Evolutionary conservation across 2,329 filamentous ascomycete species (phyloP).

Genomic region (Fusarium sp.): DNA sequence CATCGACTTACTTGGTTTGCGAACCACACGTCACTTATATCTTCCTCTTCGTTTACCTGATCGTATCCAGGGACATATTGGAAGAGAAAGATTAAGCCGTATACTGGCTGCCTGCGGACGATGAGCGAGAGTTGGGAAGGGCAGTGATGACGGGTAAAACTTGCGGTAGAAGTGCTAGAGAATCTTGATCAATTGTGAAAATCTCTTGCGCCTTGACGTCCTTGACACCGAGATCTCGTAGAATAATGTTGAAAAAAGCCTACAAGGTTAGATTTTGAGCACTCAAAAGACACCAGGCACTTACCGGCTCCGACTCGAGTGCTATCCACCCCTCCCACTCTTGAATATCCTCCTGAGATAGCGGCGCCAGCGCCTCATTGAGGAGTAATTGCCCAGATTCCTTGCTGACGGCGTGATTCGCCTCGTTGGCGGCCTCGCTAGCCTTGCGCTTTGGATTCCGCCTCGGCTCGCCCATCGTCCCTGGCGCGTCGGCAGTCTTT

Average conservation of each 20-base stretch:
- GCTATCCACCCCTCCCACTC: slow-evolving; percentile 83
- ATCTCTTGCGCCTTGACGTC: slow-evolving; percentile 82
- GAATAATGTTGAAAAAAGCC: slow-evolving; percentile 88
- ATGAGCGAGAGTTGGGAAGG: slow-evolving; percentile 15
- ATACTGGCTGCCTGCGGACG: slow-evolving; percentile 73
- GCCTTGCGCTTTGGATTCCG: slow-evolving; percentile 61
- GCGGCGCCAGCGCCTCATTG: slow-evolving; percentile 59
- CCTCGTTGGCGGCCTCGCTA: slow-evolving; percentile 47
- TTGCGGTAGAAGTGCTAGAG: slow-evolving; percentile 72
- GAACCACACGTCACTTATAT: slow-evolving; percentile 81
- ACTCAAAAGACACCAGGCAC: slow-evolving; percentile 39
- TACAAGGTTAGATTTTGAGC: slow-evolving; percentile 47
- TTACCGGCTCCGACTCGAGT: slow-evolving; percentile 88
- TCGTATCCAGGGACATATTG: slow-evolving; percentile 70
- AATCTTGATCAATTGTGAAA: slow-evolving; percentile 75
- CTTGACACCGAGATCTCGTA: slow-evolving; percentile 80
- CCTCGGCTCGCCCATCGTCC: slow-evolving; percentile 39
- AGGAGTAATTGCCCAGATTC: slow-evolving; percentile 58
- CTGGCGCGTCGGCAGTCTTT: neutral
- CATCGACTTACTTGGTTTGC: slow-evolving; percentile 78
- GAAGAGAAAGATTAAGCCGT: slow-evolving; percentile 91
- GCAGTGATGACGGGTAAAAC: slow-evolving; percentile 21
- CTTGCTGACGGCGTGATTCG: slow-evolving; percentile 40
- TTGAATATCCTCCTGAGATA: slow-evolving; percentile 63
- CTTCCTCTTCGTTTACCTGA: slow-evolving; percentile 64